Conservation (phyloP, 371 early-diverging fungal genomes). For the Actinomortierella ambigua region DNA sequence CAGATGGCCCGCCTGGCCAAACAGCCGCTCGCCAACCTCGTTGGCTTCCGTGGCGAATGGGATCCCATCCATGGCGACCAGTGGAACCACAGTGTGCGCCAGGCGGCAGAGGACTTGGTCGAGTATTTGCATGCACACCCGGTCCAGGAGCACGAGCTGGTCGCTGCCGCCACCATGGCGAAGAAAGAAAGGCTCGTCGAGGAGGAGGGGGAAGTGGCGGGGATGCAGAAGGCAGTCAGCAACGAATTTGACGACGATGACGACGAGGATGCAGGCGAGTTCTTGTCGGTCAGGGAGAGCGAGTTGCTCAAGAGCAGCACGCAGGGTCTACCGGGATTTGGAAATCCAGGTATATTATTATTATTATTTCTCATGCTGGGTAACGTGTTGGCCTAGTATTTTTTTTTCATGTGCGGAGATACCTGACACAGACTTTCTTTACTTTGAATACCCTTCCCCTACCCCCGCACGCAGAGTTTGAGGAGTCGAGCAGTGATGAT, state of each 20-base stretch:
- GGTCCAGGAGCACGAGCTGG: slow-evolving; percentile 20
- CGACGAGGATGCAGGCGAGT: too few relatives aligned
- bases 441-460: background rate
- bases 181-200: too few relatives aligned
- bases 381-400: background rate
- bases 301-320: slow-evolving; percentile 24
- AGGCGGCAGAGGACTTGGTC: slow-evolving; percentile 35
- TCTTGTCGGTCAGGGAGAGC: slow-evolving; percentile 15
- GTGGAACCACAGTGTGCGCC: slow-evolving; percentile 26
- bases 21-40: slow-evolving; percentile 14
- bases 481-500: slow-evolving; percentile 16
- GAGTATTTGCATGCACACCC: slow-evolving; percentile 46
- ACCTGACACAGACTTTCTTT: too few relatives aligned
- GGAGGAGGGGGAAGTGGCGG: too few relatives aligned
- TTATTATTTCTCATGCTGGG: background rate
- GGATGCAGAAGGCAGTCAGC: too few relatives aligned
- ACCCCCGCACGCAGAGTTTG: slow-evolving; percentile 14
- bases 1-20: slow-evolving; percentile 27
- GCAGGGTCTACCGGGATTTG: slow-evolving; percentile 32
- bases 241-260: background rate
- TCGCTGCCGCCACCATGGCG: too few relatives aligned
- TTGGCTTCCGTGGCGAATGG: slow-evolving; percentile 30
- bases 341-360: slow-evolving; percentile 31
- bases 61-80: slow-evolving; percentile 42
- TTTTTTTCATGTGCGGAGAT: too few relatives aligned